Evolutionary conservation across 2,329 filamentous ascomycete genomes (phyloP).

Genomic region (Fusarium denticulatum): DNA sequence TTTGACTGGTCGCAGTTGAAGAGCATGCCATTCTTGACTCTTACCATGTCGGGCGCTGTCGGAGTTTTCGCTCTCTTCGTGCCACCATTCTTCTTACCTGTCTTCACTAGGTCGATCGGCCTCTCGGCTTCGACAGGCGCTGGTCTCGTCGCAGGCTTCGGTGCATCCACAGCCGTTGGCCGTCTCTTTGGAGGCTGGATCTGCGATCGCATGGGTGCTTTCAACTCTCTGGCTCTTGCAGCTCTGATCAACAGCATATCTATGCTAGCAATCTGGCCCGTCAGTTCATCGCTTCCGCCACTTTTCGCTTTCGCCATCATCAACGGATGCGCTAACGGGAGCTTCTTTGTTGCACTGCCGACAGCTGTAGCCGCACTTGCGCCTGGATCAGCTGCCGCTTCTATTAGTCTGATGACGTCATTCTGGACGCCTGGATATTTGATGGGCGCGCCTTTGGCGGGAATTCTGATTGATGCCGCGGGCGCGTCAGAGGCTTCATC

Average conservation of each 20-base stretch:
- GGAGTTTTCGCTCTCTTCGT: slow-evolving; percentile 2
- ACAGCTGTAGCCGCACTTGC: slow-evolving; percentile 8
- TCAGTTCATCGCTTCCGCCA: not conserved
- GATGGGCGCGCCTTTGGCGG: not conserved
- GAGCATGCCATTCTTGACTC: not conserved
- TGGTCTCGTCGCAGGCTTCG: not conserved
- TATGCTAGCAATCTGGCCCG: not conserved
- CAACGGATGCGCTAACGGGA: slow-evolving; percentile 5
- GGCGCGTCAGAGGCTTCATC: not conserved
- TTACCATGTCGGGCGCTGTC: not conserved
- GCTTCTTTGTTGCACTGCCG: slow-evolving; percentile 8
- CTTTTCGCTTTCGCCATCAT: not conserved
- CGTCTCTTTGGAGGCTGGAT: not conserved
- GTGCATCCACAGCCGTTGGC: not conserved
- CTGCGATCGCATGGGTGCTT: slow-evolving; percentile 4
- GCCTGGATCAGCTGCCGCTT: not conserved
- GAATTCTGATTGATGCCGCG: not conserved
- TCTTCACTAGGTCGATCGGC: not conserved
- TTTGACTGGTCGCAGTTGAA: slow-evolving; percentile 9
- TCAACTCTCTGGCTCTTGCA: not conserved
- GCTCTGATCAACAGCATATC: not conserved
- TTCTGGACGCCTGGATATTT: slow-evolving; percentile 1
- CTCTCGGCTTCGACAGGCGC: not conserved
- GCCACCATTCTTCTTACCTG: not conserved
- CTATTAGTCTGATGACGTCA: not conserved